These are phyloP conservation scores for Drosera spatulata DNA, from an alignment of 179 eudicot genomes.

Conservation along the genomic window DNA sequence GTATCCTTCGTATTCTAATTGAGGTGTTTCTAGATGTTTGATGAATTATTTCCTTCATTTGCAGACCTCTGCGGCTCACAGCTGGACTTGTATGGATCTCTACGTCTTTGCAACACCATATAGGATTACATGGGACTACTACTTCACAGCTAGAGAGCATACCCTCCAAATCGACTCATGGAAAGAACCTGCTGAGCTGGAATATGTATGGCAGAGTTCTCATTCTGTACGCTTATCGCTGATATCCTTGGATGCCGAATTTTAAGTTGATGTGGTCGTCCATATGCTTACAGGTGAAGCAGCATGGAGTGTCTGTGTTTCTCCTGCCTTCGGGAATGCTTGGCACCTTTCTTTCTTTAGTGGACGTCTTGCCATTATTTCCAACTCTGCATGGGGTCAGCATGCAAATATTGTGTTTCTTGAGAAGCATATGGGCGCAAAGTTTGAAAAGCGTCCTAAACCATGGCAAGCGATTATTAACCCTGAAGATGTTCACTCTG, in stretches of 20 bases:
- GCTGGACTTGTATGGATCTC: constrained; percentile 97
- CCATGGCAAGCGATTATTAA: constrained; percentile 68
- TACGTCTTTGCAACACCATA: constrained; percentile 97
- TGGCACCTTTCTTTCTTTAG: constrained; percentile 83
- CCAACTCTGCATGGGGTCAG: constrained; percentile 89
- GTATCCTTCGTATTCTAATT: neutral
- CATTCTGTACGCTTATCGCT: constrained; percentile 2
- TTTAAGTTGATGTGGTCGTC: constrained; percentile 10
- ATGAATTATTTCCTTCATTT: constrained; percentile 2
- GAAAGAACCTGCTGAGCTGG: constrained; percentile 94
- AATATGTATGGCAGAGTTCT: constrained; percentile 51
- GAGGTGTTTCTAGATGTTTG: neutral
- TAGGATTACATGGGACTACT: constrained; percentile 94
- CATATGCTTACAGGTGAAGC: constrained; percentile 63
- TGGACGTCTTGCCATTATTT: constrained; percentile 90
- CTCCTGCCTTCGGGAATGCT: constrained; percentile 99
- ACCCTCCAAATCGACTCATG: constrained; percentile 73
- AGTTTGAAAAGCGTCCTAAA: constrained; percentile 68
- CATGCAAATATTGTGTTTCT: constrained; percentile 78
- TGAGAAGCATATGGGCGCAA: constrained; percentile 91
- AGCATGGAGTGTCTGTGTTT: constrained; percentile 90
- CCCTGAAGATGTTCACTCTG: constrained; percentile 91
- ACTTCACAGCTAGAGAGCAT: constrained; percentile 74
- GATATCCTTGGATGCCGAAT: neutral
- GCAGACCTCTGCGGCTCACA: constrained; percentile 84